phyloP scores from a whole-genome alignment of 2,329 filamentous ascomycete species.

The Neurospora sp. region DNA sequence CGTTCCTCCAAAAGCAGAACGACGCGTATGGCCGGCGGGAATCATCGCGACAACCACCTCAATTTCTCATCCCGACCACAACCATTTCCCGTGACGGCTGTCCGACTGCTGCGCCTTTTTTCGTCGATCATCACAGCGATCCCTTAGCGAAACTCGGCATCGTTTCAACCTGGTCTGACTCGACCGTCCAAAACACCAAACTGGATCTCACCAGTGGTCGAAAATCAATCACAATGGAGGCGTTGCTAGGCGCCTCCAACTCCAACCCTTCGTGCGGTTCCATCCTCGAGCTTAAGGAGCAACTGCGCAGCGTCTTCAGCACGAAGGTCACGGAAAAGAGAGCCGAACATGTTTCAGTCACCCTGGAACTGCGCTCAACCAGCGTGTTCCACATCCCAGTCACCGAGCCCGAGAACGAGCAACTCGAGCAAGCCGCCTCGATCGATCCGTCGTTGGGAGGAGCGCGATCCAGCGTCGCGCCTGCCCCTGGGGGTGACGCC shows the following conservation, averaged over 20 bases:
- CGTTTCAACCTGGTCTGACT: not conserved
- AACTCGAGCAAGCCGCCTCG: slow-evolving; percentile 16
- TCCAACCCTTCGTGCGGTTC: slow-evolving; percentile 26
- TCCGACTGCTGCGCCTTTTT: not conserved
- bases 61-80: not conserved
- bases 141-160: not conserved
- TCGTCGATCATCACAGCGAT: not conserved
- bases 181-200: not conserved
- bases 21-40: not conserved
- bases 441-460: slow-evolving; percentile 27
- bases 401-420: slow-evolving; percentile 27
- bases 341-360: slow-evolving; percentile 39
- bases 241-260: slow-evolving; percentile 22
- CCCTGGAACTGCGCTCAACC: slow-evolving; percentile 36
- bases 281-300: slow-evolving; percentile 35
- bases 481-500: not conserved
- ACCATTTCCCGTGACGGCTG: not conserved
- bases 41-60: not conserved
- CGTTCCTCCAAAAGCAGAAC: not conserved
- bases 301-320: slow-evolving; percentile 32
- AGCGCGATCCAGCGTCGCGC: slow-evolving; percentile 11
- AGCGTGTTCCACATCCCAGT: slow-evolving; percentile 33
- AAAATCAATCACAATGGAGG: slow-evolving; percentile 21
- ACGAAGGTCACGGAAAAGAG: slow-evolving; percentile 36
- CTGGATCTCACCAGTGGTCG: not conserved